Conservation (phyloP, 179 eudicot species). For the Silene vulgaris region DNA sequence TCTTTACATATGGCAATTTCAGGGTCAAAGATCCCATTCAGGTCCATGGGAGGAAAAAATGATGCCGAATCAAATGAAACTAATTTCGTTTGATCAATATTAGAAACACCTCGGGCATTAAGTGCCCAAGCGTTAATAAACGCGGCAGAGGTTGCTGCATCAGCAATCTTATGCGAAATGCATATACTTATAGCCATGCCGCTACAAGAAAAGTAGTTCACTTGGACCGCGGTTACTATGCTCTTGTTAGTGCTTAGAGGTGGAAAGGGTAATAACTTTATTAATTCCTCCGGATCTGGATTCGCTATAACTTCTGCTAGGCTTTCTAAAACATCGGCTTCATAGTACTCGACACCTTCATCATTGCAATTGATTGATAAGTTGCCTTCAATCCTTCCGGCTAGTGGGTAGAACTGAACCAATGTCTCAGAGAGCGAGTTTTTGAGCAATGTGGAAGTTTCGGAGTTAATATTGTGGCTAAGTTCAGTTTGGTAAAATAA, state of each 20-base stretch:
- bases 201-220: constrained; percentile 22
- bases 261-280: constrained; percentile 14
- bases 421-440: constrained; percentile 40
- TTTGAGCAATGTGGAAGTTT: constrained; percentile 24
- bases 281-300: neutral
- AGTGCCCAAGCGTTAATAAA: constrained; percentile 20
- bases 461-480: neutral
- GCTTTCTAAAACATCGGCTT: constrained; percentile 24
- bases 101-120: neutral
- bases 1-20: neutral
- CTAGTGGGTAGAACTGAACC: constrained; percentile 39
- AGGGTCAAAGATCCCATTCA: neutral
- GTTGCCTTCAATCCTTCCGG: constrained; percentile 34
- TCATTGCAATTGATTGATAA: constrained; percentile 27
- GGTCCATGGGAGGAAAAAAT: neutral
- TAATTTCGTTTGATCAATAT: neutral
- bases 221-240: constrained; percentile 21
- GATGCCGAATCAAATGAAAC: constrained; percentile 1
- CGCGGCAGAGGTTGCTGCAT: constrained; percentile 5
- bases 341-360: constrained; percentile 32
- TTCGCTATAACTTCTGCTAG: neutral
- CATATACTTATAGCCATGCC: constrained; percentile 20
- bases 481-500: neutral
- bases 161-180: constrained; percentile 22
- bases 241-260: neutral